Base-by-base conservation (phyloP, 352 stramenopile genomes). In the Globisporangium okanoganense region DNA sequence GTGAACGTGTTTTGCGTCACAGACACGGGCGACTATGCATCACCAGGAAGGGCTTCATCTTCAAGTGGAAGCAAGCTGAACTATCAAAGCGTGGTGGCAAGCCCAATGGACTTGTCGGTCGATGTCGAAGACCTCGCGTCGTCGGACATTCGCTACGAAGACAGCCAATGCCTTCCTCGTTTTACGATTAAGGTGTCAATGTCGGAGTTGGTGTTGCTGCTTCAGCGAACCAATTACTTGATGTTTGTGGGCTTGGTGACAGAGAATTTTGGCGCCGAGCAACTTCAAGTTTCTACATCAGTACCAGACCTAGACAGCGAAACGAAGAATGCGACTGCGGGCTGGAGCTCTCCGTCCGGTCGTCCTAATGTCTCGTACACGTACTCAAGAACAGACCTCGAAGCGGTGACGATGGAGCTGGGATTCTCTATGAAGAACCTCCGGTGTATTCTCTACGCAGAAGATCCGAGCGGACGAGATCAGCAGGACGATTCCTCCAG, bases 181-280 rank as follows among this genome's bases (percentile, higher is more conserved):
- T 88, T 94, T 29, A 81, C 71, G 5, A 78, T 94, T 31, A 55
- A 60, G 8, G 61, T 69, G 24, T 27, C 55, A 8, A 75, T 79
- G 67, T 43, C 49, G n/a, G 59, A 67, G 5, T 29, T 81, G 33
- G 40, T 64, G 35, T 38, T 78, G 44, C 49, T 61, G 45, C 27
- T 77, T 8, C 53, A 73, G 35, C 61, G 53, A 18, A 53, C 41
- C 45, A 56, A 88, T 27, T 94, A 94, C 58, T 50, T 92, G 36
- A 76, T 78, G 25, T 71, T 88, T n/a, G 68, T 94, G 5, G 76
- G 68, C 3, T 48, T 94, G 0, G 56, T 93, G 22, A 51, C 76
- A 33, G 72, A 92, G 20, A 94, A 94, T 64, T 90, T 94, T 58
- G 78, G 82, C 13, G 85, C 79, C 2, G 81, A 91, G 7, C 67